Conservation (phyloP, 257 asterid species). For the Solanum arcanum region DNA sequence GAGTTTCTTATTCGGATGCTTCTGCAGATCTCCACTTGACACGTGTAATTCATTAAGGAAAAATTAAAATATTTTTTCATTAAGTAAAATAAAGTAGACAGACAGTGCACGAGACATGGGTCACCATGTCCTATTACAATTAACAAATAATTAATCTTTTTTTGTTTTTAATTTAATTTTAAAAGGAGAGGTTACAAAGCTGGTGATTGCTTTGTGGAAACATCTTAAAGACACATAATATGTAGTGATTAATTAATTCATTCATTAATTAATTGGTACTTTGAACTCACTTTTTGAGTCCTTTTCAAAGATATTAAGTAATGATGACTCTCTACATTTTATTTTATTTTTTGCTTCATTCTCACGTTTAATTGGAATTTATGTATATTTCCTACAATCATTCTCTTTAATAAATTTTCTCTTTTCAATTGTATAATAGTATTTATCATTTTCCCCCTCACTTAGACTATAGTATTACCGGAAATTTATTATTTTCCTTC, state of each 20-base stretch:
- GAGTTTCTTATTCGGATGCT: background rate
- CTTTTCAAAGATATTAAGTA: background rate
- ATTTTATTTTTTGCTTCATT: background rate
- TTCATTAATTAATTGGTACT: background rate
- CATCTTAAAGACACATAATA: background rate
- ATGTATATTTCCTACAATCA: background rate
- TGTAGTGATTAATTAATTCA: background rate
- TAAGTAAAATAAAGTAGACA: background rate
- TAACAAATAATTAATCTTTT: background rate
- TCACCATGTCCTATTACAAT: slow-evolving; percentile 15
- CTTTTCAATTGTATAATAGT: background rate
- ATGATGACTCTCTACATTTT: background rate
- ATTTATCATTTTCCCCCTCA: background rate
- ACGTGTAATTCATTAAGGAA: background rate
- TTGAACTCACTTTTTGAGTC: slow-evolving; percentile 5
- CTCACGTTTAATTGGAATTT: background rate
- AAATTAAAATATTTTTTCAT: background rate
- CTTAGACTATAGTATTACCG: background rate
- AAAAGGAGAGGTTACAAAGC: background rate
- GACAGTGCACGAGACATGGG: slow-evolving; percentile 28
- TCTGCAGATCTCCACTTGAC: slow-evolving; percentile 4
- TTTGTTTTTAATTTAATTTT: background rate
- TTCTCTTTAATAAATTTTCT: background rate
- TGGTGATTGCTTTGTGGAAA: slow-evolving; percentile 24
- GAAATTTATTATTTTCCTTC: background rate